Conservation (phyloP, 257 asterid genomes). For the Nicotiana otophora region DNA sequence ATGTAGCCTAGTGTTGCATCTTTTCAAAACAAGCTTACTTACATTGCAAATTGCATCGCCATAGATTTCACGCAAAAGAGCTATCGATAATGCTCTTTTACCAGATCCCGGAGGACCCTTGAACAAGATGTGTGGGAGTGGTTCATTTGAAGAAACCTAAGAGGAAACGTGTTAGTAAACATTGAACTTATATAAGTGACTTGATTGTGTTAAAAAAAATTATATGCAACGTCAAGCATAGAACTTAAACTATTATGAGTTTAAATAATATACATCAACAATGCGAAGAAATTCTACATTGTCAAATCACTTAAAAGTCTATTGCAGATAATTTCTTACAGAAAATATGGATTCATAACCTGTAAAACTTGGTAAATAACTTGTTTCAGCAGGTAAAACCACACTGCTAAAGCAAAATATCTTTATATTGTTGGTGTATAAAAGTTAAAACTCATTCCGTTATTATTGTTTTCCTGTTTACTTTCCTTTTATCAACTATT, state of each 20-base stretch:
- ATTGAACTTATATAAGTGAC: background rate
- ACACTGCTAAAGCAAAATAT: no score
- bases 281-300: no score
- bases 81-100: conserved; percentile 60
- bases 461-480: background rate
- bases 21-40: conserved; percentile 9
- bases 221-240: no score
- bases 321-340: no score
- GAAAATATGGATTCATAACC: no score
- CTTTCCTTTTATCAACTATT: background rate
- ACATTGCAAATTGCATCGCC: conserved; percentile 65
- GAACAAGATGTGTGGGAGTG: conserved; percentile 52
- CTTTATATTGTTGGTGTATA: background rate
- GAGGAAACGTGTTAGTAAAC: background rate
- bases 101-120: conserved; percentile 76
- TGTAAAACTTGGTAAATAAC: no score
- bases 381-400: no score
- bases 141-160: conserved; percentile 38
- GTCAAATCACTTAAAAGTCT: no score
- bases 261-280: no score
- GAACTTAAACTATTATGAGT: no score
- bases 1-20: no score
- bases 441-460: background rate
- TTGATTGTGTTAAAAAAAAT: no score
- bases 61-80: conserved; percentile 56